phyloP scores from a whole-genome alignment of 2,329 filamentous ascomycete species.

The Sarocladium brachiariae region DNA sequence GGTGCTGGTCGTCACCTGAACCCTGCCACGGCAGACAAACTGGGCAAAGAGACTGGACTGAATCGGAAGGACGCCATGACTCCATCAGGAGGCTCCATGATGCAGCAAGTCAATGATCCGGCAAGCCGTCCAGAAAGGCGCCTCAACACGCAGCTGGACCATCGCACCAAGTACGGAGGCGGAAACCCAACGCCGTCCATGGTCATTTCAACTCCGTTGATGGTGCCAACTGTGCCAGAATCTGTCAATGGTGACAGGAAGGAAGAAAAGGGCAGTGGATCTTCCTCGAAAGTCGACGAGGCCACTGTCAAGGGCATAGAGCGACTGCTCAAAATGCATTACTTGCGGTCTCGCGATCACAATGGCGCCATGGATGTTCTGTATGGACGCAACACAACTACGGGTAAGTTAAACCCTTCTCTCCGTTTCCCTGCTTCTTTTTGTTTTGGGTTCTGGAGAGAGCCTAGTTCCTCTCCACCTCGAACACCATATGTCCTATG shows the following conservation, averaged over 20 bases:
- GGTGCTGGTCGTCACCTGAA: no score
- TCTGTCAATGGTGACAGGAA: slow-evolving; percentile 9
- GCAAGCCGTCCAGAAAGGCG: background rate
- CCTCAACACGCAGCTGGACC: background rate
- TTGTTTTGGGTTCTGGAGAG: no score
- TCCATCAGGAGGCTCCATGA: background rate
- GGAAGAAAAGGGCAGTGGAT: background rate
- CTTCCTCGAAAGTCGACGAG: slow-evolving; percentile 12
- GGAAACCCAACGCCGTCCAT: background rate
- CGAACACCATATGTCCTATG: no score
- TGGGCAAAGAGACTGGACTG: slow-evolving; percentile 5
- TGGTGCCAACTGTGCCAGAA: background rate
- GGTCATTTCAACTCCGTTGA: background rate
- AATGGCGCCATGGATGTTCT: slow-evolving; percentile 19
- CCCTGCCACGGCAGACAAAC: slow-evolving; percentile 9
- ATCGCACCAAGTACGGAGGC: background rate
- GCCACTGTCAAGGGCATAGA: slow-evolving; percentile 11
- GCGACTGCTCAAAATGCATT: slow-evolving; percentile 18
- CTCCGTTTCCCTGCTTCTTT: no score
- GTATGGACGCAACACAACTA: slow-evolving; percentile 17
- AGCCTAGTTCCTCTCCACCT: no score
- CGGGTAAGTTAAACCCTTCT: slow-evolving; percentile 12
- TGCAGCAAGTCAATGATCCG: background rate
- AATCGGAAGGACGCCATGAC: slow-evolving; percentile 7
- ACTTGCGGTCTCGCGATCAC: slow-evolving; percentile 16